Base-by-base conservation (phyloP, 768 basidiomycete genomes). In the Podaxis mareebaensis region DNA sequence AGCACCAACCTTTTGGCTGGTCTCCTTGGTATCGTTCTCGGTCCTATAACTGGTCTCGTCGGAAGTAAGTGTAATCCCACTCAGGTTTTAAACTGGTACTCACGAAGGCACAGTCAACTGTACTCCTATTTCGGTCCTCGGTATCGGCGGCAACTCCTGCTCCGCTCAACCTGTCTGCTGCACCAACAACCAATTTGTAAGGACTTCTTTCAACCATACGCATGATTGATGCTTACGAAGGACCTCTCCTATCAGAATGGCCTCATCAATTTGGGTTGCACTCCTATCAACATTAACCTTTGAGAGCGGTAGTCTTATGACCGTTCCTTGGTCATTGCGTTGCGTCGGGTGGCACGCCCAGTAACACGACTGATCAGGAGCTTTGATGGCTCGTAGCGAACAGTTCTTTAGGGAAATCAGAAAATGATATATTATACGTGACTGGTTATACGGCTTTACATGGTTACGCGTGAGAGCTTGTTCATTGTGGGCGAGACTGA, bases 41-140 rank as follows among this genome's bases (percentile, higher is more conserved):
- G 55, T 1, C 54, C 62, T 38, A n/a, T 74, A 54, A 72, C 68
- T 33, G 71, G 67, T 30, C 71, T 68, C 8, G 61, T 69, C 51
- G 59, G 66, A 44, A 26, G 59, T 64, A 12, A 36, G 55, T 46
- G 26, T n/a, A n/a, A 46, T 24, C 2, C 13, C 17, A 20, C 40
- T 13, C 6, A 1, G 28, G 28, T 30, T 42, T 12, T 42, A 15
- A 11, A 1, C 28, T 30, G 44, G 15, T 30, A 30, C 17, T 46
- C 17, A 44, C 20, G 20, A 55, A 20, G 49, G 30, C 20, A 22
- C 24, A 58, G 57, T 66, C 24, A 72, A 64, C 63, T 75, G 73
- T 64, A 66, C 53, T 61, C 74, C 74, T 30, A 65, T 75, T 58
- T 52, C 65, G 39, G 67, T 71, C 55, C 56, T 72, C 40, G 72